These are phyloP conservation scores for Xylaria curta DNA, from an alignment of 495 filamentous ascomycete species.

Conservation along the genomic window DNA sequence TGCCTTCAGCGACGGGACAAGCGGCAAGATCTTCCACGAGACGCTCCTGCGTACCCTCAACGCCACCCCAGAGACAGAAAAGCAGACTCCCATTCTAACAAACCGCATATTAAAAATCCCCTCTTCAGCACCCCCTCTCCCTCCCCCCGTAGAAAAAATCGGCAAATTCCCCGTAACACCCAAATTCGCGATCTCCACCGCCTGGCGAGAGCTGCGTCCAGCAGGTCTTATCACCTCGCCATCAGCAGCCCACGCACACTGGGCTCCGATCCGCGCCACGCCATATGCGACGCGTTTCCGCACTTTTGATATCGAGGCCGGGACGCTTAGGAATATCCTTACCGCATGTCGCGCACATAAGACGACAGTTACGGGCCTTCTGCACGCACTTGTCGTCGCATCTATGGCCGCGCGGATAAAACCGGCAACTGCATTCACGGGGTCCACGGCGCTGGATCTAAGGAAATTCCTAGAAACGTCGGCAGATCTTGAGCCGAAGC, in stretches of 20 bases:
- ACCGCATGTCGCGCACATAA: constrained; percentile 35
- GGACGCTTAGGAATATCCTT: constrained; percentile 30
- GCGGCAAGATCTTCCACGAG: constrained; percentile 43
- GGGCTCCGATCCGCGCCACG: constrained; percentile 35
- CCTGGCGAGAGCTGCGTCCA: constrained; percentile 29
- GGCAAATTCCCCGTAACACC: constrained; percentile 30
- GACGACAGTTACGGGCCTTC: constrained; percentile 44
- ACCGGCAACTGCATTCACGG: constrained; percentile 34
- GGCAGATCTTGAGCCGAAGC: constrained; percentile 8
- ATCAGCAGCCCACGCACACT: constrained; percentile 25
- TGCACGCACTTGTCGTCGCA: constrained; percentile 38
- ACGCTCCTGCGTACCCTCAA: constrained; percentile 40
- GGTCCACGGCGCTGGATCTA: constrained; percentile 42
- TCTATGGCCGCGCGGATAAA: constrained; percentile 34
- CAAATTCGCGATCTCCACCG: constrained; percentile 25
- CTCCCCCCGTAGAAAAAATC: constrained; percentile 26
- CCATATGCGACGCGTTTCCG: constrained; percentile 38
- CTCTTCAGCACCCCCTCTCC: constrained; percentile 7
- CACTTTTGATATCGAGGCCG: constrained; percentile 35
- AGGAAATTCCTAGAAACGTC: constrained; percentile 36
- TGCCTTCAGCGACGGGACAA: constrained; percentile 42
- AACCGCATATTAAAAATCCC: constrained; percentile 32
- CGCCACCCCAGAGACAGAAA: background rate
- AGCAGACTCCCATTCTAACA: constrained; percentile 14
- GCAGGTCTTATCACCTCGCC: background rate